Evolutionary conservation across 805 yeast species (phyloP).

Genomic region (Ogataea ramenticola): DNA sequence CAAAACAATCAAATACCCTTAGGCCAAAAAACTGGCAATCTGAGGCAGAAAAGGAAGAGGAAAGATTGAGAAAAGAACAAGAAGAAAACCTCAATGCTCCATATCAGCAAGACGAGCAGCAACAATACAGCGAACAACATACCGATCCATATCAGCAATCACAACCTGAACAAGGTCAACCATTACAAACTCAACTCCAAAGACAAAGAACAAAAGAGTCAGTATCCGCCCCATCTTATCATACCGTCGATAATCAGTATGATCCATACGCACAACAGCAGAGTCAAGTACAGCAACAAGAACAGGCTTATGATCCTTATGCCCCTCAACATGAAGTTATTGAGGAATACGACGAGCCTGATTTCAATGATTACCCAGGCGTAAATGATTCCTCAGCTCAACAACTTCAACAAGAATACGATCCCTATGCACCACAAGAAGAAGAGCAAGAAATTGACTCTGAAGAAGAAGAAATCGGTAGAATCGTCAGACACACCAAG

Average conservation of each 20-base stretch:
- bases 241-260: conserved; percentile 7
- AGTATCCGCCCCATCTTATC: background rate
- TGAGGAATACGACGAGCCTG: conserved; percentile 10
- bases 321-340: conserved; percentile 18
- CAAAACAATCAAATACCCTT: background rate
- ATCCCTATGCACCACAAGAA: conserved; percentile 16
- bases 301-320: conserved; percentile 22
- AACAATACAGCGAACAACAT: background rate
- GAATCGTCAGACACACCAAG: conserved; percentile 75
- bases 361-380: conserved; percentile 23
- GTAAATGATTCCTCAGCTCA: conserved; percentile 4
- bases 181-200: background rate
- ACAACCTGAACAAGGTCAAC: background rate
- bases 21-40: conserved; percentile 15
- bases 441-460: conserved; percentile 57
- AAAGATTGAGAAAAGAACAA: background rate
- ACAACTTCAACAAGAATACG: conserved; percentile 8
- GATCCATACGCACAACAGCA: background rate
- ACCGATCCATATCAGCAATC: background rate
- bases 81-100: background rate
- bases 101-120: background rate
- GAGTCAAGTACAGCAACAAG: conserved; percentile 5
- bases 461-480: conserved; percentile 80
- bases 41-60: background rate
- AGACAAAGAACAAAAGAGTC: background rate